Conservation (phyloP, 164 flowering plant species). For the Kingdonia uniflora region DNA sequence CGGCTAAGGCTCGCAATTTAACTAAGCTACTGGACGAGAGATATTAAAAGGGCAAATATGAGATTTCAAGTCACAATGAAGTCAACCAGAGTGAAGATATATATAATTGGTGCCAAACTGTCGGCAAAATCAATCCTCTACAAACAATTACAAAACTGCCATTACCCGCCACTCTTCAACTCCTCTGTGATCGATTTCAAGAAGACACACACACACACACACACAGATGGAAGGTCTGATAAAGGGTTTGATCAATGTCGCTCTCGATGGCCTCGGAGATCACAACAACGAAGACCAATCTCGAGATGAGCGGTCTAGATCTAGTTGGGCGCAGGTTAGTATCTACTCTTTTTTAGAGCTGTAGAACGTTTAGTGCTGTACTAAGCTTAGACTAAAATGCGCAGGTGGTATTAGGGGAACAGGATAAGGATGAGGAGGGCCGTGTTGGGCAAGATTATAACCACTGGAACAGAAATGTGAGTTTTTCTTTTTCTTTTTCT, state of each 20-base stretch:
- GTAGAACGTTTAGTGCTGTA: no score
- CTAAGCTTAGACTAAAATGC: conserved; percentile 3
- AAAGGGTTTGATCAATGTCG: conserved; percentile 66
- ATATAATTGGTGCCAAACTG: neutral
- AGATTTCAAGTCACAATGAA: no score
- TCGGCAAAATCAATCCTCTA: neutral
- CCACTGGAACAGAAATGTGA: conserved; percentile 8
- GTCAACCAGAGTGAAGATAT: no score
- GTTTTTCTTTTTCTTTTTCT: neutral
- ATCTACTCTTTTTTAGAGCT: neutral
- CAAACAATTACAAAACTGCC: neutral
- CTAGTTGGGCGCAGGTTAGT: conserved; percentile 77
- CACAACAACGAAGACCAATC: conserved; percentile 14
- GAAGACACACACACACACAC: no score
- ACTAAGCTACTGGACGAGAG: no score
- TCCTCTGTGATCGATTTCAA: no score
- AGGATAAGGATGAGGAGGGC: conserved; percentile 25
- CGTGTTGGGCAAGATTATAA: neutral
- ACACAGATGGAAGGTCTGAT: conserved; percentile 74
- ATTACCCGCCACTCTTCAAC: neutral
- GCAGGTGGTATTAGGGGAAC: conserved; percentile 58
- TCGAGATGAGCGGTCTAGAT: conserved; percentile 61
- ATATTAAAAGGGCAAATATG: no score
- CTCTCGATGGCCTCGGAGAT: conserved; percentile 27
- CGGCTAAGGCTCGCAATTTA: no score